Evolutionary conservation across 805 yeast genomes (phyloP), one percentile per base, ranked within the genome.

Genomic region (Cyberlindnera mississippiensis): DNA sequence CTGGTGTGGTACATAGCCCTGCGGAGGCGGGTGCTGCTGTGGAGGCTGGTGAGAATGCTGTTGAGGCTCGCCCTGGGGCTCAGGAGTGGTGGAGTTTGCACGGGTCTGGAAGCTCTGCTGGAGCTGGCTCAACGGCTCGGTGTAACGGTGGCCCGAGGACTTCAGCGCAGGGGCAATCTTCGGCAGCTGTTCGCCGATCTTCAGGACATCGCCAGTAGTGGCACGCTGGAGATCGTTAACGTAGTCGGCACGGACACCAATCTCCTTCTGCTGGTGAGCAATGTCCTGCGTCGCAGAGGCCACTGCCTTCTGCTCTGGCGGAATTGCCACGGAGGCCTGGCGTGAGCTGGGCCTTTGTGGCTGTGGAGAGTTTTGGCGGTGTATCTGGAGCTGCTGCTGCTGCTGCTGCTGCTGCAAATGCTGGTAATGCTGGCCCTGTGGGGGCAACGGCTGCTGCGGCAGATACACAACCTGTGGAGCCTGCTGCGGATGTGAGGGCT

Each of bases 151-250:
- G 4, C 44, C 48, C 12, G 35, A 39, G 6, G 22, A 24, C 28
- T 44, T 35, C 13, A 53, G 32, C 1, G 44, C 45, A 7, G 60
- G 62, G 3, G 51, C 56, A n/a, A 57, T 40, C 28, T 50, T 53
- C 0, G 62, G 62, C 5, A 52, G 38, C 11, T 48, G 41, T 19
- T 53, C 61, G 14, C 57, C 45, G 17, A 57, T 48, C 33, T 38
- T 51, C 13, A 56, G 14, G 1, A 53, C 54, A 42, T 58, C 62
- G 4, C 46, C 37, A 12, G 40, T 42, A 2, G 57, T 50, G 3
- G 55, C 45, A 14, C 52, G 37, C 4, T 56, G 36, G n/a, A 51
- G 50, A 28, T 47, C 47, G 16, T 40, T 28, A 15, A 55, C 40
- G n/a, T 35, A 29, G 2, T 56, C 59, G 8, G 56, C 48, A 29